These are phyloP conservation scores for Phoenix roebelenii DNA, from an alignment of 176 grass and related monocot species.

Conservation along the genomic window DNA sequence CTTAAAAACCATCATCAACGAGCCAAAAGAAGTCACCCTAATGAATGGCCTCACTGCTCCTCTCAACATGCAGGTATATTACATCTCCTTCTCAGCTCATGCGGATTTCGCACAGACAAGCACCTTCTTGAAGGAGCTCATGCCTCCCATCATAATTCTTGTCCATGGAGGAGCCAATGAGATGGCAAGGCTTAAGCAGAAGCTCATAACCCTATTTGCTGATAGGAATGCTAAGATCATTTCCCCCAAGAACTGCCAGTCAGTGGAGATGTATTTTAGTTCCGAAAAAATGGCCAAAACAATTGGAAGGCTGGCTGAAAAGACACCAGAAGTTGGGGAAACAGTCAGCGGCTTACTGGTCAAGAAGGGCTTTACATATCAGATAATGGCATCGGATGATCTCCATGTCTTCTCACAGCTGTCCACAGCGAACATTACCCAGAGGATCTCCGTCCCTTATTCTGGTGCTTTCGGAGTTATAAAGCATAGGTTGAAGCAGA, in stretches of 20 bases:
- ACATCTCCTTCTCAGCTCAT: constrained; percentile 93
- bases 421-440: constrained; percentile 73
- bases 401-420: constrained; percentile 76
- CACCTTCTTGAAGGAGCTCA: constrained; percentile 67
- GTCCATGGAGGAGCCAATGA: constrained; percentile 93
- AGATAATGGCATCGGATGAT: constrained; percentile 92
- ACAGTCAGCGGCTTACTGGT: constrained; percentile 61
- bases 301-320: constrained; percentile 71
- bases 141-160: constrained; percentile 83
- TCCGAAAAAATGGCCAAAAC: constrained; percentile 96
- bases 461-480: constrained; percentile 77
- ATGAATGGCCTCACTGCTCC: constrained; percentile 82
- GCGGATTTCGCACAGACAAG: constrained; percentile 91
- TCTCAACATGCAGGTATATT: constrained; percentile 87
- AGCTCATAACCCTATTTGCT: constrained; percentile 65
- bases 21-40: constrained; percentile 88
- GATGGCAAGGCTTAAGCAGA: constrained; percentile 91
- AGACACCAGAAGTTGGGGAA: constrained; percentile 55
- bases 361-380: constrained; percentile 93
- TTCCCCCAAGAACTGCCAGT: constrained; percentile 86
- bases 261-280: constrained; percentile 76
- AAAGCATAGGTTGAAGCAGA: constrained; percentile 81
- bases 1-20: constrained; percentile 81
- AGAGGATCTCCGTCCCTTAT: constrained; percentile 64
- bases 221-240: constrained; percentile 68